Evolutionary conservation across 108 stramenopile genomes (phyloP), one percentile per base, ranked within the genome.

Genomic region (Conticribra guillardii): DNA sequence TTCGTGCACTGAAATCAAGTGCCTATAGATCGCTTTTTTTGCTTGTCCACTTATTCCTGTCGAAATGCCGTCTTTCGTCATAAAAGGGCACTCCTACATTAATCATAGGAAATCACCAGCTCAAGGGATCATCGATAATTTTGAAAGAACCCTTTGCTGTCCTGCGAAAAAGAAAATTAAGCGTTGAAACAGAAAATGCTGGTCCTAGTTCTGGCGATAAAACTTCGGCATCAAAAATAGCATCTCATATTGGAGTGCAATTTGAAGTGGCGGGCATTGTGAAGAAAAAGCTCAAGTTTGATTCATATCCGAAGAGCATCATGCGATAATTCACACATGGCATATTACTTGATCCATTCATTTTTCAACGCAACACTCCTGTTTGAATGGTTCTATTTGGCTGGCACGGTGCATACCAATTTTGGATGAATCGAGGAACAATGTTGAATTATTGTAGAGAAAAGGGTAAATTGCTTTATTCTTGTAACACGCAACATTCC

Each of bases 271-370:
- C 66, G 34, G 91, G 88, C 16, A 76, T 92, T 15, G 79, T 92
- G 11, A 86, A 77, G 49, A 72, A 77, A 49, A 92, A 92, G 55
- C 60, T 87, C 18, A 60, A 88, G 54, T 89, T 92, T 71, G 73
- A 85, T 65, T 73, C 74, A 24, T 92, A 92, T 59, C 91, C 91
- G 2, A 89, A 92, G 59, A 86, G 73, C 21, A 92, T 92, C 60
- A 86, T 89, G 88, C 55, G 82, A 73, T 87, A 63, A 79, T 41
- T 23, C 3, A 24, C 4, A 44, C 14, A 26, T 34, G 4, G 14
- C 24, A 17, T 51, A 48, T 52, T 49, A 1, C 19, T 9, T 8
- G 41, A 26, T 18, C n/a, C 33, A 19, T 60, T 44, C 32, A 59
- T 4, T 31, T 21, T 59, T 59, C 8, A 4, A 8, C 32, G 50